phyloP scores from a whole-genome alignment of 306 rosid genomes.

The Biancaea sappan region DNA sequence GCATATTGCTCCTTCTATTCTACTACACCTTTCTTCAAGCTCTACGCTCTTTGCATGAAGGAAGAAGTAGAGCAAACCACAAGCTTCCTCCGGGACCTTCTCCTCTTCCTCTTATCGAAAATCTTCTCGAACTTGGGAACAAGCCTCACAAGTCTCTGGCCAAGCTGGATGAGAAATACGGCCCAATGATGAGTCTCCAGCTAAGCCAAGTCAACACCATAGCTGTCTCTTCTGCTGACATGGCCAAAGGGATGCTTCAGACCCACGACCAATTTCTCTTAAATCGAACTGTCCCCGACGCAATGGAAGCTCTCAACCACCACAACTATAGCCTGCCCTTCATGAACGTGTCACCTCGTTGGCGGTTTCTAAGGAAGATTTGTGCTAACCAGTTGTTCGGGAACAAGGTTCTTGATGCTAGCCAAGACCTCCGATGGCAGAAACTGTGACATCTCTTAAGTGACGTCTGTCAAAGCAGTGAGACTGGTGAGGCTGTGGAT shows the following conservation, averaged over 20 bases:
- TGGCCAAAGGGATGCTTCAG: conserved; percentile 49
- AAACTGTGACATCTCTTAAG: conserved; percentile 38
- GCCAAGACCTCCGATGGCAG: background rate
- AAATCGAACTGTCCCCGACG: conserved; percentile 43
- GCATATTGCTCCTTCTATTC: conserved; percentile 7
- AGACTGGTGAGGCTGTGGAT: conserved; percentile 37
- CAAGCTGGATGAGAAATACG: conserved; percentile 39
- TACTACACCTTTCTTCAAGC: conserved; percentile 20
- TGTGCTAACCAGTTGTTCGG: conserved; percentile 44
- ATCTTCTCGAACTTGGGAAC: conserved; percentile 53
- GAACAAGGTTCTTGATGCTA: conserved; percentile 40
- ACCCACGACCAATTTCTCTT: conserved; percentile 46
- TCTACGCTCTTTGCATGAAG: background rate
- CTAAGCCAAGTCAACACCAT: conserved; percentile 55
- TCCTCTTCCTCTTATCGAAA: conserved; percentile 53
- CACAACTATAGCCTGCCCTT: conserved; percentile 33
- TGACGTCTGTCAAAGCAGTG: conserved; percentile 2
- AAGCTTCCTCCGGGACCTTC: conserved; percentile 64
- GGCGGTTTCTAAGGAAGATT: conserved; percentile 50
- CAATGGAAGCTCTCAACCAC: conserved; percentile 36
- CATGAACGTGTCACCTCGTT: conserved; percentile 35
- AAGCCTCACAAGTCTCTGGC: conserved; percentile 60
- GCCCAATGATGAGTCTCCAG: conserved; percentile 54
- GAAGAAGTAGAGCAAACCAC: background rate
- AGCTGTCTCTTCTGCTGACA: conserved; percentile 45